Evolutionary conservation across 257 asterid species (phyloP).

Genomic region (Coffea canephora): DNA sequence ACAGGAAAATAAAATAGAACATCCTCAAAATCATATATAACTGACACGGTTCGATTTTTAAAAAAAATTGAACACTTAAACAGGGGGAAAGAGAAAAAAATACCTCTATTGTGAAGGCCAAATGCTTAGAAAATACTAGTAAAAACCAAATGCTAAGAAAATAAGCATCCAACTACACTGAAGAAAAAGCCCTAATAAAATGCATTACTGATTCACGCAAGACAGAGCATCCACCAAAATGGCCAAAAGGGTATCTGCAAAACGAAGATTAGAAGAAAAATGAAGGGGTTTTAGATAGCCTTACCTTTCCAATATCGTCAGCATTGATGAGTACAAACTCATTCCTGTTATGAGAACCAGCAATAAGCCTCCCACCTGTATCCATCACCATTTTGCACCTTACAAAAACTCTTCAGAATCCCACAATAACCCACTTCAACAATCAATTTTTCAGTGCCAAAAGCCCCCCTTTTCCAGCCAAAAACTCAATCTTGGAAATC

Average conservation of each 20-base stretch:
- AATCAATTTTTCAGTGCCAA: slow-evolving; percentile 33
- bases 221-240: slow-evolving; percentile 5
- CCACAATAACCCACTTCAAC: slow-evolving; percentile 40
- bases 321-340: slow-evolving; percentile 78
- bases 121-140: background rate
- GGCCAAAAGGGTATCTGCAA: background rate
- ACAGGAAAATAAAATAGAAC: background rate
- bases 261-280: slow-evolving; percentile 19
- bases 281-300: slow-evolving; percentile 17
- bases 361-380: slow-evolving; percentile 78
- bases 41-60: background rate
- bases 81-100: background rate
- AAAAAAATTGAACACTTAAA: background rate
- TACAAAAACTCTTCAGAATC: slow-evolving; percentile 26
- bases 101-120: background rate
- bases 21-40: background rate
- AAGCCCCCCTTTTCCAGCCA: slow-evolving; percentile 18
- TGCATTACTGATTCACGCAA: slow-evolving; percentile 14
- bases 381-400: slow-evolving; percentile 53
- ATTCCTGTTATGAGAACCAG: slow-evolving; percentile 86
- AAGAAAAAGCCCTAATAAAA: slow-evolving; percentile 5
- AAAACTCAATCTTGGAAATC: slow-evolving; percentile 36
- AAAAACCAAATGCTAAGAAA: background rate
- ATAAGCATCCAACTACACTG: background rate
- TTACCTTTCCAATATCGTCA: slow-evolving; percentile 76